Conservation (phyloP, 768 basidiomycete genomes). For the Bullera alba region DNA sequence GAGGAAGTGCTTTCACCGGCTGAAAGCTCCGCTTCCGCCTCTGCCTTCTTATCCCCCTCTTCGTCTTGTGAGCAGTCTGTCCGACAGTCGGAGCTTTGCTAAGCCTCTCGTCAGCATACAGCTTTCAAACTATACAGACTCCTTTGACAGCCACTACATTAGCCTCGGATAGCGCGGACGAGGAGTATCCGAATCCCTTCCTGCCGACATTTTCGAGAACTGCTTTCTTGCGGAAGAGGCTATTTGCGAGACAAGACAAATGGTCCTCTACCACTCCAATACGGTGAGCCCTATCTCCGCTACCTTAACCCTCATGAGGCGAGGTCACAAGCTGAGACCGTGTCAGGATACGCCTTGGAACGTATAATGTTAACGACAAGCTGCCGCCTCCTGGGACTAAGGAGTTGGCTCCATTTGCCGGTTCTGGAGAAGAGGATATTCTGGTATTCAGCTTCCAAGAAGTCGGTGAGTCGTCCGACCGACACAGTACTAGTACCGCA, state of each 20-base stretch:
- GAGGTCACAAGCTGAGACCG: neutral
- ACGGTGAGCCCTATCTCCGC: slow-evolving; percentile 8
- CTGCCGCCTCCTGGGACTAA: slow-evolving; percentile 26
- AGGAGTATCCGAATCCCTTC: slow-evolving; percentile 24
- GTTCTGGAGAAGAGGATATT: slow-evolving; percentile 31
- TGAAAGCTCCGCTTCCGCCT: neutral
- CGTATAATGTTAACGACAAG: slow-evolving; percentile 40
- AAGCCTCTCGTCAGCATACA: too few relatives aligned
- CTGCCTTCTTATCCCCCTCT: neutral
- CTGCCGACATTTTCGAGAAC: slow-evolving; percentile 22
- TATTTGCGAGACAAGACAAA: slow-evolving; percentile 20
- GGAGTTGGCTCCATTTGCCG: slow-evolving; percentile 22
- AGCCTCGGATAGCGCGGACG: slow-evolving; percentile 2
- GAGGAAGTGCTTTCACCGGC: neutral
- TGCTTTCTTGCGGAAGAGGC: slow-evolving; percentile 19
- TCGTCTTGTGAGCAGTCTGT: neutral
- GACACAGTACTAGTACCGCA: neutral
- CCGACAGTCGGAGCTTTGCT: too few relatives aligned
- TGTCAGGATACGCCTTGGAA: slow-evolving; percentile 26
- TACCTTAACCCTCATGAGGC: neutral
- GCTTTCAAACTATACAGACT: neutral
- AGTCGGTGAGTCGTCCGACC: slow-evolving; percentile 20
- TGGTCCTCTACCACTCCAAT: slow-evolving; percentile 20
- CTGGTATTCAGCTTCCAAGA: slow-evolving; percentile 39
- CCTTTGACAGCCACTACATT: slow-evolving; percentile 2